Percentiles rank a stretch among this genome's conserved stretches.
Conservation (phyloP, 495 filamentous ascomycete genomes). For the Entonaema liquescens region DNA sequence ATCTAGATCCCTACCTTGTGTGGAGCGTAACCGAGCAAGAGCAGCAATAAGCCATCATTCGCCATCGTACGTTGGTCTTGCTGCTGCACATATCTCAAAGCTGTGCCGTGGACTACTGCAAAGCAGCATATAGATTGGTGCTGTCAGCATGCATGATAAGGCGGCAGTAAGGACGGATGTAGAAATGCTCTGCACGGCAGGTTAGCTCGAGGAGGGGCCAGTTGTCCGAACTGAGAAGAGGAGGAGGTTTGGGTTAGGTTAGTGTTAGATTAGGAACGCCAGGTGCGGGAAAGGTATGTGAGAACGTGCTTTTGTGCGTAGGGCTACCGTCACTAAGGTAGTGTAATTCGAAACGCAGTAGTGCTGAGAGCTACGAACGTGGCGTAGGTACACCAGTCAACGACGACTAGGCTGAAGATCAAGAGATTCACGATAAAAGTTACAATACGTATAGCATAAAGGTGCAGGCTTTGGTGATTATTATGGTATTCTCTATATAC, state of each 20-base stretch:
- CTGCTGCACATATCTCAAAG: not conserved
- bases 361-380: slow-evolving; percentile 1
- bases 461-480: slow-evolving; percentile 9
- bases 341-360: slow-evolving; percentile 18
- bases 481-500: slow-evolving; percentile 31
- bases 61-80: not conserved
- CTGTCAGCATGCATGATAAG: slow-evolving; percentile 20
- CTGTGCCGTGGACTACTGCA: not conserved
- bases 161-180: not conserved
- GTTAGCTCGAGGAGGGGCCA: slow-evolving; percentile 31
- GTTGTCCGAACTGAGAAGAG: slow-evolving; percentile 16
- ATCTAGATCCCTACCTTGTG: not conserved
- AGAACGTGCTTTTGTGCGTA: slow-evolving; percentile 1
- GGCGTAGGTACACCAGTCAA: not conserved
- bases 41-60: not conserved
- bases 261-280: slow-evolving; percentile 19
- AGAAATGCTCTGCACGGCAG: slow-evolving; percentile 4
- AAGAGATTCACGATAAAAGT: not conserved
- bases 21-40: not conserved
- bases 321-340: slow-evolving; percentile 16
- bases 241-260: slow-evolving; percentile 32
- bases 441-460: not conserved
- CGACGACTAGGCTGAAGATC: not conserved
- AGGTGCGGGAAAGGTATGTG: slow-evolving; percentile 1
- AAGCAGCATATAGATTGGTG: not conserved